Evolutionary conservation across 768 basidiomycete species (phyloP), one percentile per base, ranked within the genome.

Genomic region (Dacryopinax primogenitus): DNA sequence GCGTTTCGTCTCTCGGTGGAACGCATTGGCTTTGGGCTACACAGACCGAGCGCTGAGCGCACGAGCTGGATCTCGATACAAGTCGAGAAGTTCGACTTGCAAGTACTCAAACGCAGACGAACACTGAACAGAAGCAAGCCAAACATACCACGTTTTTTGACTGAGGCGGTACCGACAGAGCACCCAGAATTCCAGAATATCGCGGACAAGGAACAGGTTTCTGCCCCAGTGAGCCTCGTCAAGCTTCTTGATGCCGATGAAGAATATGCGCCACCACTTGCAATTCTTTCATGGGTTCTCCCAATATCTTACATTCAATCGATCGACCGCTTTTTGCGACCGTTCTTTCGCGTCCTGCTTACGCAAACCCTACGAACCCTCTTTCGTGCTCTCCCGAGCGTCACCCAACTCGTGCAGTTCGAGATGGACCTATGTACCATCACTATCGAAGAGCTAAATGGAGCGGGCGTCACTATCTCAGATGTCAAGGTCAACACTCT

Each of bases 341-440:
- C 88, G 1, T 62, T 83, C 11, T 74, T 86, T 65, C 85, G 87
- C 37, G 72, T 79, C 1, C 74, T 76, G 64, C 82, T 85, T 33
- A 81, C 85, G 15, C 76, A 79, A 30, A n/a, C 35, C 15, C 39
- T 89, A 32, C 84, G 84, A 26, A 71, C 84, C 66, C 73, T 81
- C 66, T 86, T 90, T 67, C 80, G 80, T 62, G 82, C 81, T 74
- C 78, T 90, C 1, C 88, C 88, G n/a, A 77, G 79, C 63, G 78
- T 90, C 61, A 84, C 83, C 33, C 84, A 86, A 68, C 81, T 83
- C 0, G 72, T 89, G 28, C 83, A 85, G 61, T 83, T 90, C 44
- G 87, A 90, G 66, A 72, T 89, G 1, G 81, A 83, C 68, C 78
- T 79, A 18, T 80, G 81, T 2, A 73, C 78, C 2, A 68, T 88